phyloP scores from a whole-genome alignment of 768 basidiomycete genomes.

The Wakefieldia striispora region DNA sequence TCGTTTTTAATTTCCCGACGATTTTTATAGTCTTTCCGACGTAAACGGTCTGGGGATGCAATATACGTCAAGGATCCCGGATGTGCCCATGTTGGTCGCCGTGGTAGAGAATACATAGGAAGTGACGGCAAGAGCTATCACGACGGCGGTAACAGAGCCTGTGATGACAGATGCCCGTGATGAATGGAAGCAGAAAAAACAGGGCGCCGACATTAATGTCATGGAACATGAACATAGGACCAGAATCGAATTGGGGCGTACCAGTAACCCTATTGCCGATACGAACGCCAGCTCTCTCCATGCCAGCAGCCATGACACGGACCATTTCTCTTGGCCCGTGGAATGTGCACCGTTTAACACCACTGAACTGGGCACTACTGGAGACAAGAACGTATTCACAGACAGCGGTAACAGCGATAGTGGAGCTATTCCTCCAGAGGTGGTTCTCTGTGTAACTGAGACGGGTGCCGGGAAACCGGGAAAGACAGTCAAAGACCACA shows the following conservation, averaged over 20 bases:
- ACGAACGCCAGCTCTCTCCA: slow-evolving; percentile 54
- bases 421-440: slow-evolving; percentile 58
- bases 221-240: background rate
- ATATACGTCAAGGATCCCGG: slow-evolving; percentile 61
- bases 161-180: slow-evolving; percentile 52
- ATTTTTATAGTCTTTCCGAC: slow-evolving; percentile 58
- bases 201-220: background rate
- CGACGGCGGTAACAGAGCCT: slow-evolving; percentile 58
- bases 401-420: slow-evolving; percentile 56
- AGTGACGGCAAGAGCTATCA: slow-evolving; percentile 58
- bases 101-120: slow-evolving; percentile 70
- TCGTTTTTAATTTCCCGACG: slow-evolving; percentile 41
- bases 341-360: slow-evolving; percentile 48
- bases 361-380: slow-evolving; percentile 16
- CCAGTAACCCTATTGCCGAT: slow-evolving; percentile 70
- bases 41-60: slow-evolving; percentile 63
- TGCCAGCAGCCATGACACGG: slow-evolving; percentile 51
- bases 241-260: slow-evolving; percentile 23
- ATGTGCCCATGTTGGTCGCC: slow-evolving; percentile 67
- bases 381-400: slow-evolving; percentile 48
- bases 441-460: slow-evolving; percentile 75
- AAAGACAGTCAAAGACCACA: slow-evolving; percentile 55
- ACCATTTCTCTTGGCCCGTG: slow-evolving; percentile 55
- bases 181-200: background rate
- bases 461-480: slow-evolving; percentile 66